Percentiles rank a stretch among this genome's conserved stretches.
phyloP scores from a whole-genome alignment of 2,329 filamentous ascomycete genomes.

The Penicillium psychrosexuale region DNA sequence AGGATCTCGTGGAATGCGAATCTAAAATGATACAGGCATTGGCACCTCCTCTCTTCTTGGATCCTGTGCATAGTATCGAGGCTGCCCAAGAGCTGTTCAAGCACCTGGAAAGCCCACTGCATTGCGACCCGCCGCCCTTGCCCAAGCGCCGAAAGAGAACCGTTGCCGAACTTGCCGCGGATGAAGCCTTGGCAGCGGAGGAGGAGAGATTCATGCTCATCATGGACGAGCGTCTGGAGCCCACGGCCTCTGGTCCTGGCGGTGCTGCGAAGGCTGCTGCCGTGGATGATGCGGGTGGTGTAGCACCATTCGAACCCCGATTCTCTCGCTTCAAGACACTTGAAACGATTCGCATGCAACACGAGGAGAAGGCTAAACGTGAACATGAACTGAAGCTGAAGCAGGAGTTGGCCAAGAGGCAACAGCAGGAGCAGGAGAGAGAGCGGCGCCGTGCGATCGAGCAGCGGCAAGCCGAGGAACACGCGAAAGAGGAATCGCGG shows the following conservation, averaged over 20 bases:
- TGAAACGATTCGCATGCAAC: conserved; percentile 74
- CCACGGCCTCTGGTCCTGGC: conserved; percentile 57
- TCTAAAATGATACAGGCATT: conserved; percentile 71
- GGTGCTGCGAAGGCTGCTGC: conserved; percentile 61
- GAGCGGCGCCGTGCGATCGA: conserved; percentile 48
- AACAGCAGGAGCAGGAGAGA: conserved; percentile 48
- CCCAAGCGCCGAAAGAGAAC: conserved; percentile 92
- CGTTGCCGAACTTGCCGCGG: conserved; percentile 88
- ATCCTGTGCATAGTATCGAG: conserved; percentile 66
- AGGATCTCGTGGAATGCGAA: conserved; percentile 71
- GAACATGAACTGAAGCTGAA: conserved; percentile 49
- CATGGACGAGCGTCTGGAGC: conserved; percentile 75
- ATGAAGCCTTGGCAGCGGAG: conserved; percentile 85
- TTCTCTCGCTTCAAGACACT: conserved; percentile 93
- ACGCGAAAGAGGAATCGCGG: conserved; percentile 40
- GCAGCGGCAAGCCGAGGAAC: conserved; percentile 45
- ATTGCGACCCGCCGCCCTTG: conserved; percentile 71
- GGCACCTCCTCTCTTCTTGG: conserved; percentile 70
- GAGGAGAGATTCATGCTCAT: conserved; percentile 91
- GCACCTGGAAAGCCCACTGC: conserved; percentile 69
- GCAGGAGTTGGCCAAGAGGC: conserved; percentile 49
- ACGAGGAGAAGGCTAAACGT: conserved; percentile 63
- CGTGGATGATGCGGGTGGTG: conserved; percentile 68
- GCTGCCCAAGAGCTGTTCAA: conserved; percentile 71
- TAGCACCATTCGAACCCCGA: conserved; percentile 73